phyloP scores from a whole-genome alignment of 1,284 basidiomycete species.

The Cryptococcus sp. region DNA sequence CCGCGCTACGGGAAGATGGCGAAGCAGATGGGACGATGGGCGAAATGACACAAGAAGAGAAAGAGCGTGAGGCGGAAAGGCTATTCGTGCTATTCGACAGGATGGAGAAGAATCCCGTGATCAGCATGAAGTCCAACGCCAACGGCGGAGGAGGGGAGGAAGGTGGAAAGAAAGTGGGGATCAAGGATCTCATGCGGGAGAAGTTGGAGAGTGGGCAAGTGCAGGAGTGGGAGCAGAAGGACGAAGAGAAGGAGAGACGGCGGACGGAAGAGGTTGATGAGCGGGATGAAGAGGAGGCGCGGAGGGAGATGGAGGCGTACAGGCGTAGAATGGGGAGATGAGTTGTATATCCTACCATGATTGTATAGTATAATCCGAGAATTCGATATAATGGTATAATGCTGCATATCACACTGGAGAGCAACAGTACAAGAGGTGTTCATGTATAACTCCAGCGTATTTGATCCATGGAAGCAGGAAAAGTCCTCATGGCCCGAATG shows the following conservation, averaged over 20 bases:
- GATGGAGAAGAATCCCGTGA: constrained; percentile 66
- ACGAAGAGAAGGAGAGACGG: constrained; percentile 25
- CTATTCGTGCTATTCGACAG: constrained; percentile 86
- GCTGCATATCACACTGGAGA: no score
- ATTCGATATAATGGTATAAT: no score
- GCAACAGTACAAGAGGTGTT: no score
- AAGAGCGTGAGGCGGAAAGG: constrained; percentile 84
- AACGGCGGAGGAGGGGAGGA: constrained; percentile 59
- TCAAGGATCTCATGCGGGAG: constrained; percentile 35
- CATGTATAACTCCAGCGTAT: no score
- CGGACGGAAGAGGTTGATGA: constrained; percentile 29
- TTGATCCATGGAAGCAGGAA: no score
- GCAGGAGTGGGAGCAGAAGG: constrained; percentile 26
- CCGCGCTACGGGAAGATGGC: constrained; percentile 21
- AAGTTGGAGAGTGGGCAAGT: constrained; percentile 32
- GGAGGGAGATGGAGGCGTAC: constrained; percentile 44
- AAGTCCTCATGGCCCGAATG: no score
- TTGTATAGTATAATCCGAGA: no score
- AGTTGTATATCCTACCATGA: no score
- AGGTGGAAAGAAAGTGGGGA: constrained; percentile 33
- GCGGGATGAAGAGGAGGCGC: constrained; percentile 47
- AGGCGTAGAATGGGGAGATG: constrained; percentile 30
- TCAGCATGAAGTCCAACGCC: constrained; percentile 54
- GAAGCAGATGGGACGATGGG: constrained; percentile 16
- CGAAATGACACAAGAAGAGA: constrained; percentile 88